Conservation (phyloP, 1,139 yeast genomes). For the Saccharomyces pastorianus region DNA sequence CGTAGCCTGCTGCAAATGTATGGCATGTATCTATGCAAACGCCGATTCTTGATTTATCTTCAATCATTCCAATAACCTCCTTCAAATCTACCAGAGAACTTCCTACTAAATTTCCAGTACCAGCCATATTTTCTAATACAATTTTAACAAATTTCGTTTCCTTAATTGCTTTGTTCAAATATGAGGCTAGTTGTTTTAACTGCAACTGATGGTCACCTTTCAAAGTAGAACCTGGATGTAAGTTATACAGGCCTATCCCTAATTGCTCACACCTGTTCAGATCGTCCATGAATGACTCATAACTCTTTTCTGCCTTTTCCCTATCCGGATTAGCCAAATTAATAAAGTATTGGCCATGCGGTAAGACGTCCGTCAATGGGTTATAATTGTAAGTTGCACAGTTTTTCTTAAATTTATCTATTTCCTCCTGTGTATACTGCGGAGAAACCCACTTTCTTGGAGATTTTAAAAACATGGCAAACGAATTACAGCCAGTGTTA, state of each 20-base stretch:
- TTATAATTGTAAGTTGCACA: constrained; percentile 61
- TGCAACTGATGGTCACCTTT: constrained; percentile 64
- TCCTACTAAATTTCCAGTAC: constrained; percentile 88
- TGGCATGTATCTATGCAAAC: constrained; percentile 96
- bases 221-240: constrained; percentile 91
- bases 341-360: constrained; percentile 91
- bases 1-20: constrained; percentile 93
- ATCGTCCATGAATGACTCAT: constrained; percentile 78
- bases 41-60: constrained; percentile 75
- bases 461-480: constrained; percentile 83
- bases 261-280: constrained; percentile 76
- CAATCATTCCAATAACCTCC: constrained; percentile 65
- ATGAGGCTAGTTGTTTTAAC: constrained; percentile 58
- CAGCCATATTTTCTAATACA: constrained; percentile 96
- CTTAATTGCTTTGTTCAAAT: constrained; percentile 67
- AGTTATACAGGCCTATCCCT: constrained; percentile 77
- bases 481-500: constrained; percentile 72
- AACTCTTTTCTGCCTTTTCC: constrained; percentile 70
- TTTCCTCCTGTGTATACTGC: constrained; percentile 58
- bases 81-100: constrained; percentile 68
- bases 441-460: constrained; percentile 92
- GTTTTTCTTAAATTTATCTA: constrained; percentile 50
- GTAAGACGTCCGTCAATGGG: constrained; percentile 69
- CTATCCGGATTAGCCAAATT: constrained; percentile 85
- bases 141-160: constrained; percentile 74